A percentile compares a stretch with the other conserved stretches of the same genome.
Evolutionary conservation across 2,329 filamentous ascomycete species (phyloP).

Genomic region (Elsinoe fawcettii): DNA sequence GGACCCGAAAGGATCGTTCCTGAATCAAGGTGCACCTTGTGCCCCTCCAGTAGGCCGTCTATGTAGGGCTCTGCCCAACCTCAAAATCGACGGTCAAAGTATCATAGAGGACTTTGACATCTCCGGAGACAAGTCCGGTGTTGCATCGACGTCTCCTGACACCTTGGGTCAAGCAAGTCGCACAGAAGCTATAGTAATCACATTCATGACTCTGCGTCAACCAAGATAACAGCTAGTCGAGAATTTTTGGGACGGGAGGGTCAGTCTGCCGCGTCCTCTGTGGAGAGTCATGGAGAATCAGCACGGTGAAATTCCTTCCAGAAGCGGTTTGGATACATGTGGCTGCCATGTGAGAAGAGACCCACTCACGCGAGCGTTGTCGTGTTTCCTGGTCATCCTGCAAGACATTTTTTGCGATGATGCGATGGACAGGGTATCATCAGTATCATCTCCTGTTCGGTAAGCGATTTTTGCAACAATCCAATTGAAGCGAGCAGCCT

Average conservation of each 20-base stretch:
- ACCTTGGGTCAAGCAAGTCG: background rate
- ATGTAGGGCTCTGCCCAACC: background rate
- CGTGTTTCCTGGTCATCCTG: background rate
- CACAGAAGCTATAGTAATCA: background rate
- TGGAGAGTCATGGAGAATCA: background rate
- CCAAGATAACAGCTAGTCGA: background rate
- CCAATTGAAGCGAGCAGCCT: background rate
- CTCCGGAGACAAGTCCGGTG: background rate
- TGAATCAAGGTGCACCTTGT: background rate
- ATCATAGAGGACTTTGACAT: background rate
- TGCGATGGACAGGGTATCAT: background rate
- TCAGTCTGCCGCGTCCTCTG: background rate
- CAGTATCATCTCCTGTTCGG: background rate
- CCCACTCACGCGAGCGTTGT: background rate
- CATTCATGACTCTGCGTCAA: background rate
- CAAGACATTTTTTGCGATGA: background rate
- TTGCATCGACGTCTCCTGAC: no score
- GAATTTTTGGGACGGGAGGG: slow-evolving; percentile 3
- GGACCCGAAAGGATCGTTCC: background rate
- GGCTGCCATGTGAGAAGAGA: slow-evolving; percentile 8
- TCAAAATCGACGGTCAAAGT: background rate
- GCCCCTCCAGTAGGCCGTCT: background rate
- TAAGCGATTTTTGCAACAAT: background rate
- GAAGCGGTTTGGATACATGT: slow-evolving; percentile 9
- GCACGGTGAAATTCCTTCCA: background rate